A percentile compares a stretch with the other conserved stretches of the same genome.
Conservation (phyloP, 2,329 filamentous ascomycete species). For the Endothia cerciana region DNA sequence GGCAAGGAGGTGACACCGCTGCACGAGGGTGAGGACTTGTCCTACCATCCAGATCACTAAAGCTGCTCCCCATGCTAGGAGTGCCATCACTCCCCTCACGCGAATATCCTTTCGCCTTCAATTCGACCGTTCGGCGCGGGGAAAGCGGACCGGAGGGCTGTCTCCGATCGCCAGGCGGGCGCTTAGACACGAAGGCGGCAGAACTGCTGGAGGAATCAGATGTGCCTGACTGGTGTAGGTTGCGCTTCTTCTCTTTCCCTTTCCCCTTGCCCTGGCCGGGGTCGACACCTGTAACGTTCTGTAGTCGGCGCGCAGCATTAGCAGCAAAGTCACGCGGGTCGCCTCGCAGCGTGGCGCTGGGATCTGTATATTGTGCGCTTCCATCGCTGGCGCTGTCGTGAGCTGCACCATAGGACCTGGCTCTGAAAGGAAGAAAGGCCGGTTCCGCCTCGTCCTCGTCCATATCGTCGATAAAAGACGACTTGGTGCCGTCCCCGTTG, state of each 20-base stretch:
- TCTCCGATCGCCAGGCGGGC: constrained; percentile 38
- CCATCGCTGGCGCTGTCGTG: constrained; percentile 35
- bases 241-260: constrained; percentile 39
- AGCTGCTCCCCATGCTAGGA: constrained; percentile 83
- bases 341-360: constrained; percentile 57
- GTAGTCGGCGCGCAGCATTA: constrained; percentile 37
- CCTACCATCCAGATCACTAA: constrained; percentile 79
- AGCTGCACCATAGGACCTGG: constrained; percentile 31
- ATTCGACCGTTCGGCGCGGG: constrained; percentile 62
- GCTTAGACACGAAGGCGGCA: constrained; percentile 43
- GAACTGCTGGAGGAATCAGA: constrained; percentile 67
- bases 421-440: constrained; percentile 56
- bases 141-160: constrained; percentile 53
- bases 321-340: constrained; percentile 41
- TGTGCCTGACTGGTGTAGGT: constrained; percentile 53
- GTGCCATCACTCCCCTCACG: constrained; percentile 72
- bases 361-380: constrained; percentile 41
- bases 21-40: constrained; percentile 5
- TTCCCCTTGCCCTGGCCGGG: constrained; percentile 31
- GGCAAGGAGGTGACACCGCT: neutral
- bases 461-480: constrained; percentile 22
- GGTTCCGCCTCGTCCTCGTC: constrained; percentile 60
- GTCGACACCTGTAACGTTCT: constrained; percentile 23
- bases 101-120: constrained; percentile 56
- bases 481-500: constrained; percentile 32